phyloP scores from a whole-genome alignment of 495 filamentous ascomycete genomes.

The Aeminium ludgeri region DNA sequence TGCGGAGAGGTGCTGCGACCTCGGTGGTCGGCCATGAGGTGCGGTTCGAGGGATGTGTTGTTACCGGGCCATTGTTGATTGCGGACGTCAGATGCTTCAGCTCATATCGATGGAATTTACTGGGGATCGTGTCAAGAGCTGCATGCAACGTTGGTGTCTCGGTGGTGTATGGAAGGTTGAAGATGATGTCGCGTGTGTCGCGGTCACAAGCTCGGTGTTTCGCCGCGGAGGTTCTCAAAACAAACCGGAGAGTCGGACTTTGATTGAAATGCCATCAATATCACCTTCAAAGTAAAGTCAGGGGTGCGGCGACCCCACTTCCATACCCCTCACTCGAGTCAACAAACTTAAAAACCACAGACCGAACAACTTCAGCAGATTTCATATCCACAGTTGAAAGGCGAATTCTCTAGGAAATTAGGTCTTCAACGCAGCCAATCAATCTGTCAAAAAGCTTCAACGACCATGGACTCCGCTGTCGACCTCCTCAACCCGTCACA shows the following conservation, averaged over 20 bases:
- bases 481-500: constrained; percentile 68
- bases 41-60: too few species aligned
- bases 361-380: too few species aligned
- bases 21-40: constrained; percentile 4
- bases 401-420: not conserved
- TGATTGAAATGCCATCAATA: too few species aligned
- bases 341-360: not conserved
- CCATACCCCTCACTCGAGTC: not conserved
- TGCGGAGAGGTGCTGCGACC: constrained; percentile 16
- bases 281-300: too few species aligned
- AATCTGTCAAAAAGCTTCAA: not conserved
- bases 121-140: too few species aligned
- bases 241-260: too few species aligned
- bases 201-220: not conserved
- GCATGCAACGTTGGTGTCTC: too few species aligned
- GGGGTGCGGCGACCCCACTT: not conserved
- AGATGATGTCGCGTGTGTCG: not conserved
- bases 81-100: too few species aligned
- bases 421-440: too few species aligned
- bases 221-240: not conserved
- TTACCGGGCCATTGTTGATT: too few species aligned
- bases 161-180: too few species aligned
- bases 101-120: too few species aligned
- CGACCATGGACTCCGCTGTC: constrained; percentile 70
- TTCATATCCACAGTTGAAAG: not conserved